A percentile compares a stretch with the other conserved stretches of the same genome.
Conservation (phyloP, 2,329 filamentous ascomycete genomes). For the Colletotrichum tabaci region DNA sequence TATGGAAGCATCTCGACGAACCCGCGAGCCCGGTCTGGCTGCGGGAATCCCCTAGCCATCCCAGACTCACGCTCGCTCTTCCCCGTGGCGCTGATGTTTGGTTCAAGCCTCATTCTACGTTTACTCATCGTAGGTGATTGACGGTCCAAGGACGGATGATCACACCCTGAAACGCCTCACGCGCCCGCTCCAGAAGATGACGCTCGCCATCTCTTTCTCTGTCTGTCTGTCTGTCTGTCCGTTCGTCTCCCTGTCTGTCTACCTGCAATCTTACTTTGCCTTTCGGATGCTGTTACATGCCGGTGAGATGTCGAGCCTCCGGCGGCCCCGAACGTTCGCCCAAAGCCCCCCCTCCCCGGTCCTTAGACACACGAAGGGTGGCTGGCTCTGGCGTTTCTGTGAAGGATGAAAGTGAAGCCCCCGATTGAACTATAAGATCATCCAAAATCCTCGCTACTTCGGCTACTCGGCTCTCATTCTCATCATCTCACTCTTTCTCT, state of each 20-base stretch:
- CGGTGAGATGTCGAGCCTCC: background rate
- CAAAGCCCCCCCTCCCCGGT: background rate
- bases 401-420: background rate
- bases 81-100: background rate
- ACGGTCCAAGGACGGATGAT: background rate
- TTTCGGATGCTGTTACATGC: background rate
- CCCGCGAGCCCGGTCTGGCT: background rate
- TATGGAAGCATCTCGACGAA: background rate
- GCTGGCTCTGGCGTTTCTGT: too few relatives aligned
- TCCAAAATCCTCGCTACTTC: background rate
- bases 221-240: too few relatives aligned
- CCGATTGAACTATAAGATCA: constrained; percentile 26
- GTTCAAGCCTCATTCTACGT: background rate
- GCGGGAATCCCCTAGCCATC: background rate
- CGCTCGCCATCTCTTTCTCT: background rate
- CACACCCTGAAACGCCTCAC: constrained; percentile 9
- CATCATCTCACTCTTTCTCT: constrained; percentile 26
- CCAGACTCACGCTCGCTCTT: background rate
- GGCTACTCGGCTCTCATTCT: background rate
- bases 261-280: too few relatives aligned
- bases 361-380: background rate
- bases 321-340: constrained; percentile 14
- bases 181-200: background rate
- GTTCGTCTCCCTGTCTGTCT: too few relatives aligned
- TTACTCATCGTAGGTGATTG: background rate